A percentile compares a stretch with the other conserved stretches of the same genome.
Conservation (phyloP, 176 grass and related monocot genomes). For the Rhipidocladum racemiflorum region DNA sequence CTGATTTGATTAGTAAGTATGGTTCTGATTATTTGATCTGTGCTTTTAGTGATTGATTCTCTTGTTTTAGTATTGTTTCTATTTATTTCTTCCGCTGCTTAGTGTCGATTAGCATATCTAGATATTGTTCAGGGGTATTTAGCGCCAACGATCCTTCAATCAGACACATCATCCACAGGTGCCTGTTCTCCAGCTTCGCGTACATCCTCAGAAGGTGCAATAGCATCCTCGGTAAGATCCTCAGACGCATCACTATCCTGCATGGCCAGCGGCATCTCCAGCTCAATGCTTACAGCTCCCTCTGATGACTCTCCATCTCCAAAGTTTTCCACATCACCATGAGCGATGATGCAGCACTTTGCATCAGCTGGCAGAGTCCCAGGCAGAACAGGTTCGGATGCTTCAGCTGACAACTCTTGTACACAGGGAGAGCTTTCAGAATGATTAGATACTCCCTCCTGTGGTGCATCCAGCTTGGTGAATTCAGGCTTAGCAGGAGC, state of each 20-base stretch:
- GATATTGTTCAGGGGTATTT: no score
- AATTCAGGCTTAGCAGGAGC: conserved; percentile 28
- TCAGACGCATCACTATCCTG: conserved; percentile 37
- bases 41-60: no score
- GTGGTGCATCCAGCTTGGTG: not conserved
- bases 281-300: conserved; percentile 56
- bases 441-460: conserved; percentile 38
- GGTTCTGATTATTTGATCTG: no score
- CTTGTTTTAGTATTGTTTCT: no score
- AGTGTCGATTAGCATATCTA: no score
- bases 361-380: not conserved
- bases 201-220: not conserved
- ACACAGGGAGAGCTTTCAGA: conserved; percentile 1
- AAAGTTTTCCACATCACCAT: not conserved
- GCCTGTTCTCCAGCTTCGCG: not conserved
- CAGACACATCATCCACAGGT: not conserved
- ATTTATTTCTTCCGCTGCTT: no score
- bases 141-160: no score
- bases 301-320: conserved; percentile 36
- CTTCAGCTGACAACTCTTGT: conserved; percentile 28
- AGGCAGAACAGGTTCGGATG: conserved; percentile 17
- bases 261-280: conserved; percentile 44
- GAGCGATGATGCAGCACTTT: not conserved
- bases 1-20: no score
- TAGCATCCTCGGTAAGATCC: conserved; percentile 8